Percentiles rank a stretch among this genome's conserved stretches.
These are phyloP conservation scores for Cytospora paraplurivora DNA, from an alignment of 2,329 filamentous ascomycete genomes.

Conservation along the genomic window DNA sequence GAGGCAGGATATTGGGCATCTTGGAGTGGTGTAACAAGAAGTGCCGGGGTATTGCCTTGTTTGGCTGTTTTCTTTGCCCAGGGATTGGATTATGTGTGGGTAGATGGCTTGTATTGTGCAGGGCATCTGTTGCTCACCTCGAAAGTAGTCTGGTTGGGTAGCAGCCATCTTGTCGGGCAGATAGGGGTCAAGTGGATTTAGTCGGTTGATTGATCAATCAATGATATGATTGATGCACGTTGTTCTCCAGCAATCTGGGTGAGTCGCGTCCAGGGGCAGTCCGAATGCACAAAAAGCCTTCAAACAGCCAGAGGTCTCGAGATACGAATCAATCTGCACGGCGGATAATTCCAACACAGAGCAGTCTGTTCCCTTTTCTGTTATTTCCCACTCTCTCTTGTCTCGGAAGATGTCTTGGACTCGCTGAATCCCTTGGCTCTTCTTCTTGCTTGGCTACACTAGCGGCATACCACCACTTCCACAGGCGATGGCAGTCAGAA, in stretches of 20 bases:
- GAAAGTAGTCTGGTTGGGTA: constrained; percentile 23
- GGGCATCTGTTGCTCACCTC: constrained; percentile 26
- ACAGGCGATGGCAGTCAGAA: constrained; percentile 10
- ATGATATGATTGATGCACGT: constrained; percentile 25
- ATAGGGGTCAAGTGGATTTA: constrained; percentile 12
- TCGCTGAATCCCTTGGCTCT: constrained; percentile 19
- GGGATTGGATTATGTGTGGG: constrained; percentile 6
- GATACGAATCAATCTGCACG: constrained; percentile 13
- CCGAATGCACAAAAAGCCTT: constrained; percentile 19
- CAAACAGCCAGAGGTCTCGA: constrained; percentile 15
- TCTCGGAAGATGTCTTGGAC: constrained; percentile 22
- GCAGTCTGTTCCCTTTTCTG: constrained; percentile 13
- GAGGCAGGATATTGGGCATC: background rate
- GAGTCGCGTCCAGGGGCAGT: constrained; percentile 21
- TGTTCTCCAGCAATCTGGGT: constrained; percentile 14
- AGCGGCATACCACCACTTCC: constrained; percentile 20
- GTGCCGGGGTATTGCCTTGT: constrained; percentile 17
- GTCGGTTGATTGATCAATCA: background rate
- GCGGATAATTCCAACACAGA: constrained; percentile 11
- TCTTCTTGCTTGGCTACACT: constrained; percentile 18
- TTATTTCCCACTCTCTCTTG: constrained; percentile 3
- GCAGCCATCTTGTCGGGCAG: constrained; percentile 24
- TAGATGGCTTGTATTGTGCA: constrained; percentile 18
- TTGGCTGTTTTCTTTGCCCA: constrained; percentile 16
- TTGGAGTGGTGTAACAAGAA: background rate